Conservation (phyloP, 2,329 filamentous ascomycete genomes). For the Fusarium sp. region DNA sequence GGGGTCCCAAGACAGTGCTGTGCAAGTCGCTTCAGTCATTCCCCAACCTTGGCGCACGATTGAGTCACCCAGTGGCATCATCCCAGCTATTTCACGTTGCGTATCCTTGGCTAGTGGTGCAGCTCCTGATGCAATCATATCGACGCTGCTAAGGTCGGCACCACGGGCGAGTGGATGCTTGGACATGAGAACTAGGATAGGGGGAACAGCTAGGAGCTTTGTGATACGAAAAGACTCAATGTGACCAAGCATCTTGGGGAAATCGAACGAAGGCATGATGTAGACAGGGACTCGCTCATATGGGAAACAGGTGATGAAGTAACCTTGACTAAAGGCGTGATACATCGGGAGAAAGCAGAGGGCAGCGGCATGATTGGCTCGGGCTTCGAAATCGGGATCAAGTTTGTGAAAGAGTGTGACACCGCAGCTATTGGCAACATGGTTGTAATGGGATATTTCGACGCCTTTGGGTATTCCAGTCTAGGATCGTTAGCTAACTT, state of each 20-base stretch:
- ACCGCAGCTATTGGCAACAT: conserved; percentile 76
- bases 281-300: conserved; percentile 74
- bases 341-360: conserved; percentile 83
- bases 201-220: conserved; percentile 74
- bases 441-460: conserved; percentile 80
- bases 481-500: conserved; percentile 27
- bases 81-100: conserved; percentile 57
- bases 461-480: conserved; percentile 89
- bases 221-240: conserved; percentile 77
- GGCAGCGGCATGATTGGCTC: conserved; percentile 52
- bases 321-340: conserved; percentile 78
- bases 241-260: conserved; percentile 74
- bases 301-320: conserved; percentile 70
- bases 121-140: conserved; percentile 70
- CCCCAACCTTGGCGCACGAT: conserved; percentile 78
- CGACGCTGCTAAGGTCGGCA: conserved; percentile 75
- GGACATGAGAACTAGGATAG: conserved; percentile 77
- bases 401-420: conserved; percentile 59
- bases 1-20: conserved; percentile 73
- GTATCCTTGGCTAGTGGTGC: conserved; percentile 73
- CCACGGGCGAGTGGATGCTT: conserved; percentile 74
- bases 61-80: conserved; percentile 56
- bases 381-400: conserved; percentile 60
- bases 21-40: conserved; percentile 86
- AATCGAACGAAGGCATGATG: conserved; percentile 82